Conservation (phyloP, 2,329 filamentous ascomycete species). For the Xylariales sp. region DNA sequence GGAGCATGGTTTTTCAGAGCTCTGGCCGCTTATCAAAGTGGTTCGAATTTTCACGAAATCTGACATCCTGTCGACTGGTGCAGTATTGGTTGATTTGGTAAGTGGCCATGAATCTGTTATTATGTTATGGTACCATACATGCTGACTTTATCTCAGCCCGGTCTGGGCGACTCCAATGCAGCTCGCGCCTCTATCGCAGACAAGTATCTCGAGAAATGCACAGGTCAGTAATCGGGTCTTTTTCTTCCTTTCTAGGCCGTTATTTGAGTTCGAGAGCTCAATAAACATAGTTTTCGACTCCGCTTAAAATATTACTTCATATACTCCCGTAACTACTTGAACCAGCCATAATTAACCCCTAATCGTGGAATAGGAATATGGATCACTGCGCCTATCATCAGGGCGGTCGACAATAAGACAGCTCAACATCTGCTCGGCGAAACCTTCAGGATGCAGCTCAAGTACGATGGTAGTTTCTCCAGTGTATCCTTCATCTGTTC, state of each 20-base stretch:
- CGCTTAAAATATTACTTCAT: no score
- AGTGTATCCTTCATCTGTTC: conserved; percentile 47
- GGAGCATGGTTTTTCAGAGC: conserved; percentile 18
- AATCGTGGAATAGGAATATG: no score
- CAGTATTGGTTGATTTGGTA: conserved; percentile 49
- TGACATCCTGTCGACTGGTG: conserved; percentile 45
- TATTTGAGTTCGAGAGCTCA: no score
- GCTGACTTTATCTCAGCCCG: conserved; percentile 32
- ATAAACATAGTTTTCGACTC: no score
- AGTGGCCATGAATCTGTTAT: conserved; percentile 34
- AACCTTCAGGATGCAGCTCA: conserved; percentile 54
- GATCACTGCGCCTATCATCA: conserved; percentile 58
- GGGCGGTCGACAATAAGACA: conserved; percentile 57
- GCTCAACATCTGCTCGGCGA: conserved; percentile 53
- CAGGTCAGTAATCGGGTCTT: no score
- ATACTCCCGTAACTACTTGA: no score
- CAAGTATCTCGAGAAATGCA: conserved; percentile 55
- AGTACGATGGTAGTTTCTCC: conserved; percentile 51
- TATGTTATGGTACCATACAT: neutral
- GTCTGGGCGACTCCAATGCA: conserved; percentile 55
- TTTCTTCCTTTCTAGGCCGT: no score
- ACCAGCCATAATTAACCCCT: no score
- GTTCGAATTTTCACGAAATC: conserved; percentile 46
- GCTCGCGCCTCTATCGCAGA: conserved; percentile 54
- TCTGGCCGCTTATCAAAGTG: conserved; percentile 37